Base-by-base conservation (phyloP, 805 yeast genomes). In the Candida saitoana region DNA sequence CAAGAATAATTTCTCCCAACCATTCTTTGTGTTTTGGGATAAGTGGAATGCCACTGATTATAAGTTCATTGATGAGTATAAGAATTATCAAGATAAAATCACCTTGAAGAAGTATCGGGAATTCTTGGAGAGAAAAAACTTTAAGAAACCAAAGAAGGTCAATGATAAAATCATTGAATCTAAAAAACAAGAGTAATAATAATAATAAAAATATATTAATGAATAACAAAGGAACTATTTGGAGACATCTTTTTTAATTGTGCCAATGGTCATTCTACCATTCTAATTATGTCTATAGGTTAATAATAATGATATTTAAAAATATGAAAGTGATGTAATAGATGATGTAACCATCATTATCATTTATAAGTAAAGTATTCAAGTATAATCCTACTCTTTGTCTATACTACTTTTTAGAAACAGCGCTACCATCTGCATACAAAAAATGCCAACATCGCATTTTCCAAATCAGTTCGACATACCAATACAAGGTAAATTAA, bases 11-110 rank as follows among this genome's bases (percentile, higher is more conserved):
- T 93, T 82, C 57, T 83, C 95, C 11, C 99, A 93, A 71, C 99
- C 99, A 3, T 93, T 91, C 69, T 93, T 93, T 67, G 84, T 88
- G 1, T 80, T 88, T 57, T 93, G 99, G 99, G 99, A 93, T 63
- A 66, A 67, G 39, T 48, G 82, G 38, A 74, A 77, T 43, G 77
- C 80, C 42, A 88, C 98, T 1, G 80, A 82, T 55, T 90, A 83
- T 65, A 71, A 78, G 49, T 67, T 69, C 44, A 58, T 59, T 77
- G 77, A 82, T 48, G 76, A 75, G 42, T 87, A 87, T 65, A 76
- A 74, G 53, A 73, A 75, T 39, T 63, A 79, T 49, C 90, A 86
- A 63, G 71, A 78, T 55, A 74, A 76, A 52, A 76, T 86, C 40
- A 82, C 91, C 8, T 73, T 84, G 53, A 77, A 68, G 32, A 82